Conservation (phyloP, 164 flowering plant species). For the Stephania yunnanensis region DNA sequence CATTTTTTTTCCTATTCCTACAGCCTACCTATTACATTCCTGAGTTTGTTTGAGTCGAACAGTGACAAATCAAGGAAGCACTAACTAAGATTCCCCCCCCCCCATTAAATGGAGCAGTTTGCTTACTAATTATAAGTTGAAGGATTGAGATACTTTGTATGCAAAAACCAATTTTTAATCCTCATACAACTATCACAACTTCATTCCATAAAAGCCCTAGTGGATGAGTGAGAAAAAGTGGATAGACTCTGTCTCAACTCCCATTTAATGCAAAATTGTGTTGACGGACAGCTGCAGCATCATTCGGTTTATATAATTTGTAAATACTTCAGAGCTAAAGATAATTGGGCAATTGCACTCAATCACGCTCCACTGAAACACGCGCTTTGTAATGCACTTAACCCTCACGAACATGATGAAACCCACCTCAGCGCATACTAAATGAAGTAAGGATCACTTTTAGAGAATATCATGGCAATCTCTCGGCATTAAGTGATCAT, state of each 20-base stretch:
- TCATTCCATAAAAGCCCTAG: background rate
- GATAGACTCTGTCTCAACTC: background rate
- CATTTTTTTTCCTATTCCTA: background rate
- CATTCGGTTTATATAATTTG: background rate
- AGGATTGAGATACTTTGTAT: background rate
- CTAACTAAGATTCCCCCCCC: background rate
- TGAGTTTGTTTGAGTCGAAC: background rate
- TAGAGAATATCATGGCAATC: background rate
- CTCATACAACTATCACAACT: background rate
- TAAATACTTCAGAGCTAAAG: background rate
- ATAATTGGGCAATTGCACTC: background rate
- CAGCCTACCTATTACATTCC: no score
- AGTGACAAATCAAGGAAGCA: background rate
- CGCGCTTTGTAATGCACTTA: background rate
- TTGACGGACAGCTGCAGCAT: background rate
- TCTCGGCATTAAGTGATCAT: background rate
- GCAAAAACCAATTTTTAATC: background rate
- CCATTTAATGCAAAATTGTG: background rate
- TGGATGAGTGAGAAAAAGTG: background rate
- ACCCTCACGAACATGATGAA: background rate
- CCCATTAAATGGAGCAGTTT: background rate
- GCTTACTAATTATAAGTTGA: background rate
- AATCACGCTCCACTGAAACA: background rate
- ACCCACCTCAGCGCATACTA: background rate
- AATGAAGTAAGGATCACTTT: background rate